Base-by-base conservation (phyloP, 2,329 filamentous ascomycete genomes). In the Neophaeococcomyces mojaviensis region DNA sequence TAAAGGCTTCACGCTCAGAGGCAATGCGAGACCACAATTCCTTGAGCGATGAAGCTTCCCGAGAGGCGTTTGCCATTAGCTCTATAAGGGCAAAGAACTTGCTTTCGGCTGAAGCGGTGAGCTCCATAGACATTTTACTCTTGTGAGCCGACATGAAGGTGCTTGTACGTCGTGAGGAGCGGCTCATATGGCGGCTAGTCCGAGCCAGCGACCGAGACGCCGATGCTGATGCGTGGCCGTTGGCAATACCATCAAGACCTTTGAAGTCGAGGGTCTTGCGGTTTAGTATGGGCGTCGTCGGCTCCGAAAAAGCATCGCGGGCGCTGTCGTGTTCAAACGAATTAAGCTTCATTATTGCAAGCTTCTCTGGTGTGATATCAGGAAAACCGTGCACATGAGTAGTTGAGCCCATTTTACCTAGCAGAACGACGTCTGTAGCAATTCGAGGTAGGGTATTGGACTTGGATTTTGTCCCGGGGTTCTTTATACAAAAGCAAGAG, bases 1-100 rank as follows among this genome's bases (percentile, higher is more conserved):
- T 51, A 24, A 58, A 59, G 8, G 55, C 49, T 34, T 60, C 55
- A 20, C 59, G 57, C 26, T 62, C 60, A 15, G 57, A 49, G 46
- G 59, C 57, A 39, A 62, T 51, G 9, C 44, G 42, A 10, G 52
- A 43, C 60, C 60, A 62, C 39, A 59, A 55, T 46, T 60, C 58
- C 39, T 58, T 61, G 16, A 62, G 49, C 3, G 55, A 56, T 8
- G 54, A 53, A 4, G 60, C 59, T 39, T 62, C 60, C 15, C 54
- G 53, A 3, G 55, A 58, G 28, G 59, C 60, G 40, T 44, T 58
- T 22, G 53, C 48, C 53, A 62, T 60, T 37, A 61, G 49, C 35
- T 62, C 60, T 18, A 62, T 60, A 47, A 62, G 45, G 12, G 53
- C 49, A 47, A 59, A 55, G 51, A 62, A 62, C 45, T 60, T 61